phyloP scores from a whole-genome alignment of 495 filamentous ascomycete species.

The Annulohypoxylon maeteangense region DNA sequence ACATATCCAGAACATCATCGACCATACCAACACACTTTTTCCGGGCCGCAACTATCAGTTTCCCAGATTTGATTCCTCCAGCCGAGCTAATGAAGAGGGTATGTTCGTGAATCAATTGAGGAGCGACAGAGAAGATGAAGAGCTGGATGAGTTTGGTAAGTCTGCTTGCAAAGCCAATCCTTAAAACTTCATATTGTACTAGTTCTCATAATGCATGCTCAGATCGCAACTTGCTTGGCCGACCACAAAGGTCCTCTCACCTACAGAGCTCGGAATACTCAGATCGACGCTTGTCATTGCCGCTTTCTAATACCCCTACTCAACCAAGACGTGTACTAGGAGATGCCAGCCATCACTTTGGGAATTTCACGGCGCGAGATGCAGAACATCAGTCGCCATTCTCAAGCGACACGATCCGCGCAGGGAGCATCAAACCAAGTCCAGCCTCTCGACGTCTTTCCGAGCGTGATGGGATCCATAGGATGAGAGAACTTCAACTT shows the following conservation, averaged over 20 bases:
- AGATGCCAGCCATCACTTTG: conserved; percentile 47
- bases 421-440: conserved; percentile 15
- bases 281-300: conserved; percentile 39
- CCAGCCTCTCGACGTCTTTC: conserved; percentile 19
- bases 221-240: conserved; percentile 37
- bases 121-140: conserved; percentile 9
- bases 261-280: conserved; percentile 4
- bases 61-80: neutral
- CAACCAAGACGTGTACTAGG: conserved; percentile 37
- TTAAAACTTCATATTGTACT: neutral
- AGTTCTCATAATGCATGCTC: neutral
- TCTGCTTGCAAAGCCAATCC: neutral
- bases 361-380: conserved; percentile 15
- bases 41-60: conserved; percentile 23
- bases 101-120: neutral
- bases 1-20: conserved; percentile 45
- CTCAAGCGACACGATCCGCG: conserved; percentile 6
- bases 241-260: neutral
- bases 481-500: conserved; percentile 41
- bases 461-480: conserved; percentile 28
- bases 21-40: conserved; percentile 42
- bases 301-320: conserved; percentile 14
- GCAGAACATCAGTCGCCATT: conserved; percentile 16
- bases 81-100: neutral
- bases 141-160: conserved; percentile 52